These are phyloP conservation scores for Neurospora sp. DNA, from an alignment of 2,329 filamentous ascomycete species.

Conservation along the genomic window DNA sequence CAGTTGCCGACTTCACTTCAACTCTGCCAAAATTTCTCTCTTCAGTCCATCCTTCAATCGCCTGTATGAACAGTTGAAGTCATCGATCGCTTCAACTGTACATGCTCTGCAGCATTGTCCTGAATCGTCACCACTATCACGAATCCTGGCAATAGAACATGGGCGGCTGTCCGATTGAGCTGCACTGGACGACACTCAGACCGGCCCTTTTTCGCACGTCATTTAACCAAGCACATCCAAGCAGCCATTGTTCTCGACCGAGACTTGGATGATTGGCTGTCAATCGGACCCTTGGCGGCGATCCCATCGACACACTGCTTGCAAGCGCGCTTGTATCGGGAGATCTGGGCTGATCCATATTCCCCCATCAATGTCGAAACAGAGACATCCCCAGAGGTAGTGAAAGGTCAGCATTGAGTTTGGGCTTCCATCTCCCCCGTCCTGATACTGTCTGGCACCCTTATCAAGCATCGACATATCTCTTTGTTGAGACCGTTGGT, in stretches of 20 bases:
- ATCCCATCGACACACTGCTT: slow-evolving; percentile 15
- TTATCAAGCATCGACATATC: background rate
- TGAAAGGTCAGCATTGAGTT: background rate
- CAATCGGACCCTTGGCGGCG: slow-evolving; percentile 7
- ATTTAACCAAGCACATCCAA: background rate
- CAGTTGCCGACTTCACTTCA: background rate
- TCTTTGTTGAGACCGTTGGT: background rate
- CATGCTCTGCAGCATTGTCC: background rate
- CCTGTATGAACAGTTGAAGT: background rate
- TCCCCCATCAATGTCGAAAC: background rate
- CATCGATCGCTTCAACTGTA: background rate
- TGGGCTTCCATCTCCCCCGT: background rate
- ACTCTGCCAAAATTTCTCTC: background rate
- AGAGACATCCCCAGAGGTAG: background rate
- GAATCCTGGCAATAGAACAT: background rate
- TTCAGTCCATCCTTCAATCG: background rate
- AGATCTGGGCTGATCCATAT: slow-evolving; percentile 20
- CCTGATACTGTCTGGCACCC: background rate
- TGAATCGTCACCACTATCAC: background rate
- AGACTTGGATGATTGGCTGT: background rate
- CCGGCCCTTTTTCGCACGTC: background rate
- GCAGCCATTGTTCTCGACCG: background rate
- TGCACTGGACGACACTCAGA: background rate
- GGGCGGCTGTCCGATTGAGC: background rate
- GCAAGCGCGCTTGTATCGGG: slow-evolving; percentile 7